Percentiles rank a stretch among this genome's conserved stretches.
Evolutionary conservation across 176 grass and related monocot species (phyloP).

Genomic region (Phoenix roebelenii): DNA sequence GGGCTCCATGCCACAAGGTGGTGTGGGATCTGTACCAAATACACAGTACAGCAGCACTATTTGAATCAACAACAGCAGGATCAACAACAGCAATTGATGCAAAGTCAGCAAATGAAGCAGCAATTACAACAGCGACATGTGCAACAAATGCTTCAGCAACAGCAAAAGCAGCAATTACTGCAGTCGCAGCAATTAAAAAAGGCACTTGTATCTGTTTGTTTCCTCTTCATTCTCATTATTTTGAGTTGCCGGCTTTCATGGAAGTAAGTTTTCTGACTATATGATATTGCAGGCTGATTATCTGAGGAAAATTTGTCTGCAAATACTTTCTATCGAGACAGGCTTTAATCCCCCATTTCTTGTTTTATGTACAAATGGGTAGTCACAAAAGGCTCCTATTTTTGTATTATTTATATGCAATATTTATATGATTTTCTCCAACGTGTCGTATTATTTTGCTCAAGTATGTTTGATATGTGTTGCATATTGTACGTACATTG

Average conservation of each 20-base stretch:
- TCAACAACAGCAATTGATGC: slow-evolving; percentile 56
- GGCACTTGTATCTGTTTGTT: background rate
- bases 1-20: background rate
- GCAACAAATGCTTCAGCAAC: too few relatives aligned
- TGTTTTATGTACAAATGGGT: too few relatives aligned
- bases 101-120: slow-evolving; percentile 49
- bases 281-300: slow-evolving; percentile 61
- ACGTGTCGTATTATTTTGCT: too few relatives aligned
- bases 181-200: too few relatives aligned
- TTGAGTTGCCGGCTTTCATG: background rate
- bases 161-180: too few relatives aligned
- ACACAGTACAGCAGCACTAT: slow-evolving; percentile 35
- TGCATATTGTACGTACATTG: too few relatives aligned
- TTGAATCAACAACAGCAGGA: slow-evolving; percentile 45
- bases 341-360: too few relatives aligned
- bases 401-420: too few relatives aligned
- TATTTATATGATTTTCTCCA: too few relatives aligned
- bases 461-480: too few relatives aligned
- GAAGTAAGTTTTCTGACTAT: background rate
- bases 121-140: background rate
- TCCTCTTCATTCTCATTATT: background rate
- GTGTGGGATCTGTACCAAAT: background rate
- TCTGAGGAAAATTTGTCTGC: slow-evolving; percentile 71
- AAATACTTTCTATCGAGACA: slow-evolving; percentile 41
- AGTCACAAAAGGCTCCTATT: too few relatives aligned